A percentile compares a stretch with the other conserved stretches of the same genome.
These are phyloP conservation scores for Chrysoporthe puriensis DNA, from an alignment of 2,329 filamentous ascomycete species.

Conservation along the genomic window DNA sequence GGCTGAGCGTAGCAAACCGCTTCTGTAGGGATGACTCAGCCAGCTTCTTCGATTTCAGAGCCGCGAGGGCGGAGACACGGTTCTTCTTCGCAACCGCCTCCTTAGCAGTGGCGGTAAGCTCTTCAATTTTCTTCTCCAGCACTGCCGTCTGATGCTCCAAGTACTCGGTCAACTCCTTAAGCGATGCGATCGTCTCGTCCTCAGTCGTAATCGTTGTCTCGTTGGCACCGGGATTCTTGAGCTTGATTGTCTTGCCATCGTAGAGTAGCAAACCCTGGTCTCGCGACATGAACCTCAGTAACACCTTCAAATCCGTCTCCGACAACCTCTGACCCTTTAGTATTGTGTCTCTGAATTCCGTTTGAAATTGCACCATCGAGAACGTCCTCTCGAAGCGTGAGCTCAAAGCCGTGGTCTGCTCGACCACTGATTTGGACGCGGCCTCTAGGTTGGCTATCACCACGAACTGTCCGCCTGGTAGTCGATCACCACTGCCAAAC, in stretches of 20 bases:
- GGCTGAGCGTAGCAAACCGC: slow-evolving; percentile 72
- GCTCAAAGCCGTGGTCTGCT: slow-evolving; percentile 45
- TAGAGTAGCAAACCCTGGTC: slow-evolving; percentile 64
- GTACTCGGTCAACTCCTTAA: slow-evolving; percentile 77
- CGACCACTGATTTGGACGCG: slow-evolving; percentile 57
- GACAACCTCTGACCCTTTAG: slow-evolving; percentile 56
- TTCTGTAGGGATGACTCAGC: slow-evolving; percentile 74
- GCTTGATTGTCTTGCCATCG: slow-evolving; percentile 74
- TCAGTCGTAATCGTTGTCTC: slow-evolving; percentile 67
- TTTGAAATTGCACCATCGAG: slow-evolving; percentile 66
- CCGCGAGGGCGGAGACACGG: slow-evolving; percentile 72
- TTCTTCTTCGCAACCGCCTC: slow-evolving; percentile 75
- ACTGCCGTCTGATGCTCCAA: slow-evolving; percentile 73
- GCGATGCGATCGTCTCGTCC: slow-evolving; percentile 79
- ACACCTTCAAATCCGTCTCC: slow-evolving; percentile 67
- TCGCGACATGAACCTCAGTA: slow-evolving; percentile 71
- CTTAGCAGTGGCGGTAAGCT: slow-evolving; percentile 67
- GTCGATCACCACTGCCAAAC: slow-evolving; percentile 51
- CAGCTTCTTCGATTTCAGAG: slow-evolving; percentile 81
- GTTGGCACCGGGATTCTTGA: slow-evolving; percentile 59
- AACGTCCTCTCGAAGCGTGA: slow-evolving; percentile 69
- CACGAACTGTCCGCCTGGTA: slow-evolving; percentile 67
- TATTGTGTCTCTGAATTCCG: slow-evolving; percentile 58
- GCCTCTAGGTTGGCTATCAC: slow-evolving; percentile 66
- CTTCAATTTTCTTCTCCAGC: slow-evolving; percentile 68